Percentiles rank a stretch among this genome's conserved stretches.
Evolutionary conservation across 1,284 basidiomycete species (phyloP).

Genomic region (Heterobasidion annosum): DNA sequence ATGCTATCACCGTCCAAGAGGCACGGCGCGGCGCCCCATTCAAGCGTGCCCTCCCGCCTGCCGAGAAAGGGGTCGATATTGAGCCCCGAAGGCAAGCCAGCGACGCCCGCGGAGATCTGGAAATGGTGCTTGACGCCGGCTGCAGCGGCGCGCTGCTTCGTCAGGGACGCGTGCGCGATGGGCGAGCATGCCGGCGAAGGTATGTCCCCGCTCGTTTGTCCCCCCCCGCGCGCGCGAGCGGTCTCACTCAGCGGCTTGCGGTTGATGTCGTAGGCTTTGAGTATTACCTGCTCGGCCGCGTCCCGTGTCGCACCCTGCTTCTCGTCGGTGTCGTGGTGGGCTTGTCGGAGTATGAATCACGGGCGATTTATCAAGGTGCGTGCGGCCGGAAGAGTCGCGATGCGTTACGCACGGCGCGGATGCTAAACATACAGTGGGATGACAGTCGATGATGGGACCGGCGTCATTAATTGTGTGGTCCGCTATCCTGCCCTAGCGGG

Average conservation of each 20-base stretch:
- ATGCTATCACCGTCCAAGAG: not conserved
- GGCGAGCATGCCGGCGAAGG: constrained; percentile 29
- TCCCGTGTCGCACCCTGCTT: constrained; percentile 56
- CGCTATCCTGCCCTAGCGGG: constrained; percentile 18
- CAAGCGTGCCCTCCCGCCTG: not conserved
- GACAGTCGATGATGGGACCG: constrained; percentile 67
- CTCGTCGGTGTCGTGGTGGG: constrained; percentile 59
- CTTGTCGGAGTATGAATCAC: constrained; percentile 47
- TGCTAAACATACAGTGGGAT: not conserved
- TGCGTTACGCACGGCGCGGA: not conserved
- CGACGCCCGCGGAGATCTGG: constrained; percentile 20
- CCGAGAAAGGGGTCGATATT: no score
- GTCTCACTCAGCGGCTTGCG: not conserved
- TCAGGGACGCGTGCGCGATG: constrained; percentile 52
- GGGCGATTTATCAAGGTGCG: constrained; percentile 46
- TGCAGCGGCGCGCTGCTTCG: constrained; percentile 52
- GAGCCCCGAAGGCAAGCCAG: no score
- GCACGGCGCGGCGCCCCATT: not conserved
- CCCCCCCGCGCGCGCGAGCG: not conserved
- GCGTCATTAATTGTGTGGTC: constrained; percentile 54
- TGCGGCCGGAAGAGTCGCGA: constrained; percentile 9
- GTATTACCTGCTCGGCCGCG: constrained; percentile 63
- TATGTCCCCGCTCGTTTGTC: constrained; percentile 11
- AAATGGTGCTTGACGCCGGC: constrained; percentile 56
- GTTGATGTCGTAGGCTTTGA: constrained; percentile 22